Evolutionary conservation across 257 asterid species (phyloP).

Genomic region (Lycium barbarum): DNA sequence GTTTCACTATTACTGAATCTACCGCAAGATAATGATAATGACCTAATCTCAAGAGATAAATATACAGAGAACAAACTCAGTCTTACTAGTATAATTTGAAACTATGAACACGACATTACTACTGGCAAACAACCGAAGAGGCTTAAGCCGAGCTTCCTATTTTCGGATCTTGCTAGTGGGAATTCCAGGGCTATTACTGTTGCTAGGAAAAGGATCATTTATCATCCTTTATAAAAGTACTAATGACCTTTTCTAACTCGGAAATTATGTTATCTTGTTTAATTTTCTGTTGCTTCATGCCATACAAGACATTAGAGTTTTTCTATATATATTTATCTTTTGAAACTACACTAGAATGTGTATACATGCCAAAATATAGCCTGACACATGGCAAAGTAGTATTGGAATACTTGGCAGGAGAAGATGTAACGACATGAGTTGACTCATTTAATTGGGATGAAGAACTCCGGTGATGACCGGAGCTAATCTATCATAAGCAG

Average conservation of each 20-base stretch:
- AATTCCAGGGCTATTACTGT: background rate
- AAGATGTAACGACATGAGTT: no score
- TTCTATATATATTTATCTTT: background rate
- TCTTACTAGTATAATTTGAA: background rate
- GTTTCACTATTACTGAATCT: background rate
- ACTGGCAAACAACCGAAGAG: background rate
- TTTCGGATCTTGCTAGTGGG: background rate
- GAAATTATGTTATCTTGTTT: background rate
- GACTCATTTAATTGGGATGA: no score
- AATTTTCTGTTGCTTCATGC: background rate
- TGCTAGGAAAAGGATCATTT: background rate
- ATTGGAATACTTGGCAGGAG: no score
- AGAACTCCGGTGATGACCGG: no score
- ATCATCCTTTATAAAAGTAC: background rate
- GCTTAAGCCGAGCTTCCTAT: background rate
- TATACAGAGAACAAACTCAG: background rate
- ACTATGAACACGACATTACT: slow-evolving; percentile 9
- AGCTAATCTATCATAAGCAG: no score
- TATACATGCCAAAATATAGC: no score
- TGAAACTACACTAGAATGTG: no score
- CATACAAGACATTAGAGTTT: background rate
- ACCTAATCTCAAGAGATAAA: background rate
- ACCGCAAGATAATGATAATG: slow-evolving; percentile 4
- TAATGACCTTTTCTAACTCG: background rate
- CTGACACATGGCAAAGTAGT: no score